These are phyloP conservation scores for Oropetium thomaeum DNA, from an alignment of 176 grass and related monocot genomes.

Conservation along the genomic window DNA sequence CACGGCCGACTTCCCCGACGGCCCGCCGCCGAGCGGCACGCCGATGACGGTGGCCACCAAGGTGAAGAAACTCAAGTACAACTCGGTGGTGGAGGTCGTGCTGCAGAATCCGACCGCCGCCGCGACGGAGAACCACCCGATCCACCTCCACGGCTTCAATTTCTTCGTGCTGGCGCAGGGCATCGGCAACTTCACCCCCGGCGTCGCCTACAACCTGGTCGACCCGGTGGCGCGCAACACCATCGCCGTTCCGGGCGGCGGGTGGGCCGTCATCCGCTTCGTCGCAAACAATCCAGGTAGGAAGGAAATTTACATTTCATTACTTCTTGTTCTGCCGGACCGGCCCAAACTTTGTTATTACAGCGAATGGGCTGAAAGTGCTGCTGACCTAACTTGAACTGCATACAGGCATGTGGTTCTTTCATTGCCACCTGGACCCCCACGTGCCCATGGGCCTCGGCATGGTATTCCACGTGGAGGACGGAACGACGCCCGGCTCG, in stretches of 20 bases:
- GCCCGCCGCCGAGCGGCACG: constrained; percentile 41
- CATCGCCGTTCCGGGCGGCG: constrained; percentile 58
- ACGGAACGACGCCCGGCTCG: constrained; percentile 35
- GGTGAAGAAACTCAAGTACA: constrained; percentile 55
- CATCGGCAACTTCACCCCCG: constrained; percentile 40
- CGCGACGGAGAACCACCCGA: constrained; percentile 73
- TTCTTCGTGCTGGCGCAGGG: constrained; percentile 86
- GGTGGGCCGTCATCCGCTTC: constrained; percentile 83
- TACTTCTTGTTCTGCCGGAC: neutral
- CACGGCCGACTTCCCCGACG: constrained; percentile 67
- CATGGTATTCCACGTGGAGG: constrained; percentile 65
- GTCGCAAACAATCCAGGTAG: constrained; percentile 70
- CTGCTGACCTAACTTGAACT: neutral
- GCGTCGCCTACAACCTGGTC: constrained; percentile 59
- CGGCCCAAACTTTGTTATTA: neutral
- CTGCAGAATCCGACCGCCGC: constrained; percentile 54
- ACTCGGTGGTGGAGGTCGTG: constrained; percentile 81
- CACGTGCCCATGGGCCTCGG: constrained; percentile 59
- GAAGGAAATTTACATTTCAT: neutral
- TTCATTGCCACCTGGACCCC: constrained; percentile 71
- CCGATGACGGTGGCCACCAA: constrained; percentile 48
- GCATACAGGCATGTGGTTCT: constrained; percentile 64
- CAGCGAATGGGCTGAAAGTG: neutral
- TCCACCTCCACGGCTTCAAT: constrained; percentile 86
- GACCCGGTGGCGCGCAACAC: constrained; percentile 70